Evolutionary conservation across 345 rosid species (phyloP).

Genomic region (Gossypioides kirkii): DNA sequence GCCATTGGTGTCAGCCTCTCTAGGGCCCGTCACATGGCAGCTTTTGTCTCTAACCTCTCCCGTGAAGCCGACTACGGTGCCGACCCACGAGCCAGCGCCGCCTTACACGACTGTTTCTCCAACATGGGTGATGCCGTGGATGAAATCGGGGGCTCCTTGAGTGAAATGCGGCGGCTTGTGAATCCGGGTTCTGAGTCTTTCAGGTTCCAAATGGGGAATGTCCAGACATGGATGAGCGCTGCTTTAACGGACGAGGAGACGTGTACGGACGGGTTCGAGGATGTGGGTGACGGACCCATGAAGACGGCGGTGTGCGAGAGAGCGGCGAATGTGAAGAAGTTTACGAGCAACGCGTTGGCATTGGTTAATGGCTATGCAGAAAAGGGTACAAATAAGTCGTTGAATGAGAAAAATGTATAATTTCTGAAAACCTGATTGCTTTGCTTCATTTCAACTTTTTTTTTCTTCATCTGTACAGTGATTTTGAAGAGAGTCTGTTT

Average conservation of each 20-base stretch:
- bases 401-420: not conserved
- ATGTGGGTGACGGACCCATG: slow-evolving; percentile 42
- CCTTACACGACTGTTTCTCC: slow-evolving; percentile 78
- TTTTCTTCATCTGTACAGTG: not conserved
- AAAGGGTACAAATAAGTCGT: slow-evolving; percentile 27
- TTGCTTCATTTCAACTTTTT: not conserved
- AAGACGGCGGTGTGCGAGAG: slow-evolving; percentile 40
- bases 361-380: slow-evolving; percentile 59
- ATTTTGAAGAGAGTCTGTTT: not conserved
- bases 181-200: slow-evolving; percentile 38
- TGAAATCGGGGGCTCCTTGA: slow-evolving; percentile 68
- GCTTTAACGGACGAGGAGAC: slow-evolving; percentile 83
- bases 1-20: slow-evolving; percentile 63
- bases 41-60: slow-evolving; percentile 54
- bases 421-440: not conserved
- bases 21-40: slow-evolving; percentile 40
- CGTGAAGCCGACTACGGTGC: slow-evolving; percentile 53
- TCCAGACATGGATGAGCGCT: slow-evolving; percentile 94
- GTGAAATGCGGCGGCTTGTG: slow-evolving; percentile 55
- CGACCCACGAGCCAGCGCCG: slow-evolving; percentile 46
- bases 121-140: slow-evolving; percentile 84
- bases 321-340: slow-evolving; percentile 47
- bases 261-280: slow-evolving; percentile 78
- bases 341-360: slow-evolving; percentile 76
- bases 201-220: slow-evolving; percentile 74